Conservation (phyloP, 2,329 filamentous ascomycete genomes). For the Ascochyta lentis region DNA sequence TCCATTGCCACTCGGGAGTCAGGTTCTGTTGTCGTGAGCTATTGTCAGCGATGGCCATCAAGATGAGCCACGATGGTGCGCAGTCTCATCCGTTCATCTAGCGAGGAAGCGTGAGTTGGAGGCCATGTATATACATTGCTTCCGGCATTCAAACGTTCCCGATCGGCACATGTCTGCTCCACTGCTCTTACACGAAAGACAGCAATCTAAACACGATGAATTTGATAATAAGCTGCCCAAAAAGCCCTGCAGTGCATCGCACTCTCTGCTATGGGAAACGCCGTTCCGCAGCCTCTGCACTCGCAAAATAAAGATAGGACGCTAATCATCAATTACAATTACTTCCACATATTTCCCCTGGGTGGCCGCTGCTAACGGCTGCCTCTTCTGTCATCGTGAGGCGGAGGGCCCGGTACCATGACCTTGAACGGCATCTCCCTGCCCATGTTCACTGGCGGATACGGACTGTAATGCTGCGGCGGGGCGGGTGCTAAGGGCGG, state of each 20-base stretch:
- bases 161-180: neutral
- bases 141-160: neutral
- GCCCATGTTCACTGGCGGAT: conserved; percentile 27
- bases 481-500: conserved; percentile 42
- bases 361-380: conserved; percentile 36
- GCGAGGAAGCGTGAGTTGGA: neutral
- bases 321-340: conserved; percentile 20
- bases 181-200: neutral
- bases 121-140: too few relatives aligned
- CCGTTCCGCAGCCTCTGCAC: neutral
- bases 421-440: conserved; percentile 42
- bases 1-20: neutral
- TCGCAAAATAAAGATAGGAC: neutral
- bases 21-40: neutral
- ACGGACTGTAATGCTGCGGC: conserved; percentile 35
- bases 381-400: conserved; percentile 29
- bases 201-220: neutral
- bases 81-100: neutral
- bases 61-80: neutral
- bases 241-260: neutral
- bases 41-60: neutral
- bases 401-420: conserved; percentile 38
- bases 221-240: neutral
- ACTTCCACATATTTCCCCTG: neutral
- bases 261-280: neutral